Evolutionary conservation across 2,329 filamentous ascomycete species (phyloP).

Genomic region (Leptoxyphium fumago): DNA sequence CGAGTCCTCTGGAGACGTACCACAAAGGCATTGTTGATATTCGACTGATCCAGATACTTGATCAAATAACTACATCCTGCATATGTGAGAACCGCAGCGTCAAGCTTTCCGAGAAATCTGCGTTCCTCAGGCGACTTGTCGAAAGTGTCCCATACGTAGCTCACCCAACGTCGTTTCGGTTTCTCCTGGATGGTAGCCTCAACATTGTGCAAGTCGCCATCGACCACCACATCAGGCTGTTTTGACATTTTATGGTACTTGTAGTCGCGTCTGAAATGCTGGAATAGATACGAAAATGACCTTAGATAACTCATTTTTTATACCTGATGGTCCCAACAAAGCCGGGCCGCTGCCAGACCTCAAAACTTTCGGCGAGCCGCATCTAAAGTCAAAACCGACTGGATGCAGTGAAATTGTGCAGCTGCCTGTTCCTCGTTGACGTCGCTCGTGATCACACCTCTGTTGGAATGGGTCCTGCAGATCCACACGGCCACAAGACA

Average conservation of each 20-base stretch:
- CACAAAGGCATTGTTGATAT: slow-evolving; percentile 30
- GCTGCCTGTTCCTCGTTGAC: too few relatives aligned
- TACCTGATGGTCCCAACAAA: too few relatives aligned
- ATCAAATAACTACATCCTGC: slow-evolving; percentile 31
- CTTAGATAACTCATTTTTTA: too few relatives aligned
- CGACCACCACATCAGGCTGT: not conserved
- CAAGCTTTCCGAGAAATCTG: slow-evolving; percentile 34
- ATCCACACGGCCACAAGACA: too few relatives aligned
- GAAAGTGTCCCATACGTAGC: slow-evolving; percentile 39
- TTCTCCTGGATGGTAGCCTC: slow-evolving; percentile 6
- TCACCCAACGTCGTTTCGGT: slow-evolving; percentile 27
- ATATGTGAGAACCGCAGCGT: slow-evolving; percentile 34
- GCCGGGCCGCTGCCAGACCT: too few relatives aligned
- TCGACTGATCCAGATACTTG: slow-evolving; percentile 29
- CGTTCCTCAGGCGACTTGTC: slow-evolving; percentile 38
- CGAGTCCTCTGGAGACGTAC: slow-evolving; percentile 23
- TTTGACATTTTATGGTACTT: not conserved
- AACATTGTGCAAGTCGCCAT: not conserved
- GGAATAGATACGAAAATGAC: too few relatives aligned
- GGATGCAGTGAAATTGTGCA: too few relatives aligned
- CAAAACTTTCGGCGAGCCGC: too few relatives aligned
- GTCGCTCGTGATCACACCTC: too few relatives aligned
- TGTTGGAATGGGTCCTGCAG: too few relatives aligned
- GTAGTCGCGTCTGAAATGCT: too few relatives aligned
- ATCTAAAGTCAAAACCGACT: too few relatives aligned